Evolutionary conservation across 106 monocot species (phyloP).

Genomic region (Dactylorhiza incarnata): DNA sequence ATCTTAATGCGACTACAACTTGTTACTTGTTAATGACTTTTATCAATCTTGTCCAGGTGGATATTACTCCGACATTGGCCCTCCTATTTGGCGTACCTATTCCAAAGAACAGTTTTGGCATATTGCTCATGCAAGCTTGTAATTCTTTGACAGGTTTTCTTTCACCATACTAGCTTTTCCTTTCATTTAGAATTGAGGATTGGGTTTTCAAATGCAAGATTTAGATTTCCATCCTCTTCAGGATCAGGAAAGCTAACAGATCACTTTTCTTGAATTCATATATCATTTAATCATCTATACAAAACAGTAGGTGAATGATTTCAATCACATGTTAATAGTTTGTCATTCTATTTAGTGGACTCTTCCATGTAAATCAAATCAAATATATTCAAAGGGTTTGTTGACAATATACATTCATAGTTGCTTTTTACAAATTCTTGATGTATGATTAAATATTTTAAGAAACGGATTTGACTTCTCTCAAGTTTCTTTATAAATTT

Average conservation of each 20-base stretch:
- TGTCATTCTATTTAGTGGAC: too few relatives aligned
- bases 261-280: too few relatives aligned
- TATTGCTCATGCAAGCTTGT: constrained; percentile 47
- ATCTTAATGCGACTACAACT: neutral
- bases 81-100: constrained; percentile 91
- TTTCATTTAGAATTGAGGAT: too few relatives aligned
- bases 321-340: too few relatives aligned
- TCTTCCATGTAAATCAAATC: too few relatives aligned
- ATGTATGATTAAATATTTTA: neutral
- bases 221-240: too few relatives aligned
- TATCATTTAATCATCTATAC: too few relatives aligned
- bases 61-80: constrained; percentile 84
- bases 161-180: constrained; percentile 6
- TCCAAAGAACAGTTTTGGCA: constrained; percentile 90
- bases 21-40: neutral
- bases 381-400: too few relatives aligned
- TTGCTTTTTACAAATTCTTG: neutral
- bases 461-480: neutral
- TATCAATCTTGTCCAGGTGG: constrained; percentile 44
- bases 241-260: too few relatives aligned
- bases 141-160: constrained; percentile 62
- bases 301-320: too few relatives aligned
- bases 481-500: neutral
- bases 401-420: too few relatives aligned
- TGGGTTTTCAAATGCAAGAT: neutral